Evolutionary conservation across 1,139 yeast genomes (phyloP), one percentile per base, ranked within the genome.

Genomic region (Taphrina sp.): DNA sequence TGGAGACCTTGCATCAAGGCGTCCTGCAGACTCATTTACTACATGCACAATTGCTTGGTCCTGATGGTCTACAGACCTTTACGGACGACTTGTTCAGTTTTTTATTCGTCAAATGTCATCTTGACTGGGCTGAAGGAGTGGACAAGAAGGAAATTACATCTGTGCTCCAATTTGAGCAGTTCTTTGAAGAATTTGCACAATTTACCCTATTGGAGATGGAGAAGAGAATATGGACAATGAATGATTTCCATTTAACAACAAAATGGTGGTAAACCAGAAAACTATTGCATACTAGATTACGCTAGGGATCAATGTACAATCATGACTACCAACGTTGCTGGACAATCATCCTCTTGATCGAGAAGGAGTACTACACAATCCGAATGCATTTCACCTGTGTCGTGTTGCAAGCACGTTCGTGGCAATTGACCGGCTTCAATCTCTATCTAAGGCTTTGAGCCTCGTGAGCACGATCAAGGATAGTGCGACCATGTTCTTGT

Each of bases 211-310:
- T 10, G 8, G 34, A 49, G 8, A 14, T 49, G 17, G 17, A 16
- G 20, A 22, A 33, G 10, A 49, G 33, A 16, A 17, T 22, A 2
- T 39, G 46, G 41, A 17, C 38, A n/a, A 49, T 39, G 17, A 41
- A 49, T 34, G 54, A 49, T 23, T 49, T 49, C 20, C 54, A 49
- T 33, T 39, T 46, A 23, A 31, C 20, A 14, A 22, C 22, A 23
- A 49, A 39, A 34, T 49, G 54, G 54, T 49, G 54, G 54, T 49
- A 39, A 22, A n/a, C n/a, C n/a, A n/a, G n/a, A n/a, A n/a, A n/a
- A n/a, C n/a, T n/a, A n/a, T n/a, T n/a, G n/a, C n/a, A n/a, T n/a
- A n/a, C n/a, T n/a, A n/a, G n/a, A n/a, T n/a, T n/a, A n/a, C n/a
- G n/a, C n/a, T n/a, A n/a, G n/a, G n/a, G n/a, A n/a, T n/a, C n/a